Evolutionary conservation across 768 basidiomycete species (phyloP).

Genomic region (Mycena olivaceomarginata): DNA sequence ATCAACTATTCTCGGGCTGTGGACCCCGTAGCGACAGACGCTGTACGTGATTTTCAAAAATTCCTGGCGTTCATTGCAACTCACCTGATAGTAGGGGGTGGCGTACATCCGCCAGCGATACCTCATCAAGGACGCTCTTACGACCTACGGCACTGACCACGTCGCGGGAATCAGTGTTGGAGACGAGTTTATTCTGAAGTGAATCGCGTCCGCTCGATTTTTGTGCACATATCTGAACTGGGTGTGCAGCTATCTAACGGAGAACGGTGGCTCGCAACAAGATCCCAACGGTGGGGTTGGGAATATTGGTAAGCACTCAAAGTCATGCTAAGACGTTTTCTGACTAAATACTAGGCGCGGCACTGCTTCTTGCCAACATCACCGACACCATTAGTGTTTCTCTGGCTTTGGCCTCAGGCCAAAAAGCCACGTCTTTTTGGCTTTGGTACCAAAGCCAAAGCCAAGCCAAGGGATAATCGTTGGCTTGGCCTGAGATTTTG

Average conservation of each 20-base stretch:
- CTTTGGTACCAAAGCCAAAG: too few species aligned
- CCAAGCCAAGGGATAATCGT: too few species aligned
- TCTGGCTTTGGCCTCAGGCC: too few species aligned
- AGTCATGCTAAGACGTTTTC: not conserved
- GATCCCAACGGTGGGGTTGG: constrained; percentile 78
- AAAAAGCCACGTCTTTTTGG: too few species aligned
- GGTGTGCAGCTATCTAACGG: constrained; percentile 75
- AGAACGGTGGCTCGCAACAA: constrained; percentile 71
- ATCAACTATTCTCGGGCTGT: too few species aligned
- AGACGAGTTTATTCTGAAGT: constrained; percentile 93
- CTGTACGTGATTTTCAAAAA: constrained; percentile 37
- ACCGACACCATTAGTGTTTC: too few species aligned
- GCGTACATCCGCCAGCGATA: constrained; percentile 86
- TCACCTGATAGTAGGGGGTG: constrained; percentile 51
- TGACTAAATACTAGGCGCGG: constrained; percentile 65
- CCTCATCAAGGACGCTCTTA: constrained; percentile 77
- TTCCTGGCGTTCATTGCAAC: too few species aligned
- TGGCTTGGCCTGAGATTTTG: too few species aligned
- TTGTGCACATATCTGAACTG: not conserved
- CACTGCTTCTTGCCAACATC: constrained; percentile 80
- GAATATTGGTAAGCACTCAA: constrained; percentile 52
- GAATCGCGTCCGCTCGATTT: constrained; percentile 46
- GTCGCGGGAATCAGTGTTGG: constrained; percentile 92
- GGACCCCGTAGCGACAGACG: constrained; percentile 74
- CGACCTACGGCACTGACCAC: constrained; percentile 86